phyloP scores from a whole-genome alignment of 352 stramenopile genomes.

The Globisporangium parvum region DNA sequence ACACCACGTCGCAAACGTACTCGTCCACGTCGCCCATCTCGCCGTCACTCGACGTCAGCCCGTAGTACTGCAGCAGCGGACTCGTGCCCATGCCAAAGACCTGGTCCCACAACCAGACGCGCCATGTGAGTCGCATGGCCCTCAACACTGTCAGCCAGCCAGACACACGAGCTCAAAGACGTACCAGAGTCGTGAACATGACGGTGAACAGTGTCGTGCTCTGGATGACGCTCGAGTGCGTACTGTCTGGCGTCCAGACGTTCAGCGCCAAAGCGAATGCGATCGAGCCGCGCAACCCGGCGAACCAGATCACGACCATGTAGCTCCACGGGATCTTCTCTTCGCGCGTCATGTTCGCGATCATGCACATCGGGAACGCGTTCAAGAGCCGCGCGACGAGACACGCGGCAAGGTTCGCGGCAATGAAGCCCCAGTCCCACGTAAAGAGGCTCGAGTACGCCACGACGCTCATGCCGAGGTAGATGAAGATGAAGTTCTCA shows the following conservation, averaged over 20 bases:
- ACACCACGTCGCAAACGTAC: constrained; percentile 22
- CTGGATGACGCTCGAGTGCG: constrained; percentile 64
- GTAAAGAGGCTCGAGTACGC: constrained; percentile 72
- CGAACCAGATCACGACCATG: constrained; percentile 91
- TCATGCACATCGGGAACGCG: constrained; percentile 71
- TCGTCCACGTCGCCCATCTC: constrained; percentile 36
- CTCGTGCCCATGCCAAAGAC: constrained; percentile 75
- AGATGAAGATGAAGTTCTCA: constrained; percentile 88
- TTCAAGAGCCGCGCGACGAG: constrained; percentile 65
- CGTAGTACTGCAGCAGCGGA: constrained; percentile 52
- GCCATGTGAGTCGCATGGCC: too few species aligned
- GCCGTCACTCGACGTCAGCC: constrained; percentile 36
- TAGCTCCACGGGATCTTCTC: constrained; percentile 72
- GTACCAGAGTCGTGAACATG: constrained; percentile 76
- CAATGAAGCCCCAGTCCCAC: constrained; percentile 83
- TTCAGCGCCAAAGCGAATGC: constrained; percentile 86
- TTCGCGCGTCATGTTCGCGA: constrained; percentile 61
- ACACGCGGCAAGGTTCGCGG: constrained; percentile 60
- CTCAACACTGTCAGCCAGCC: too few species aligned
- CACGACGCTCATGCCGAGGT: constrained; percentile 81
- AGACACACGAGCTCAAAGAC: background rate
- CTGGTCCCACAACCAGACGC: constrained; percentile 18
- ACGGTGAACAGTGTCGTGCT: constrained; percentile 76
- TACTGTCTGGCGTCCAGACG: constrained; percentile 47
- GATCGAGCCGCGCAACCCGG: constrained; percentile 89